These are phyloP conservation scores for Stylonectria norvegica DNA, from an alignment of 2,329 filamentous ascomycete genomes.

Conservation along the genomic window DNA sequence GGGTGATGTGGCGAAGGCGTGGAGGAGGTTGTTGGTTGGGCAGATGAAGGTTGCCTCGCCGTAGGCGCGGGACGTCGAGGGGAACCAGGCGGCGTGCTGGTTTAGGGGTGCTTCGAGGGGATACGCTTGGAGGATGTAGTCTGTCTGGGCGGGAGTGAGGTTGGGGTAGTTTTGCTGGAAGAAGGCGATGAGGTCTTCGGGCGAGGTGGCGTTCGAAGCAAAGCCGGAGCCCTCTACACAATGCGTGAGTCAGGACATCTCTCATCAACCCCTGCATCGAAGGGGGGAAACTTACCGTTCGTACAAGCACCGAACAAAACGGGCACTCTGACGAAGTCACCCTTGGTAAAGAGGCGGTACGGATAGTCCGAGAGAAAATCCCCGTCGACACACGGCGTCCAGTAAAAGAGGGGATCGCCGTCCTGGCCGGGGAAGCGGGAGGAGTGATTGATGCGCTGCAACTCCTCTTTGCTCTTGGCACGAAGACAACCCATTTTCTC, in stretches of 20 bases:
- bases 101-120: constrained; percentile 35
- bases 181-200: constrained; percentile 37
- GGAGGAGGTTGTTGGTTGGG: constrained; percentile 39
- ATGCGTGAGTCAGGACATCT: constrained; percentile 9
- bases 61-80: constrained; percentile 40
- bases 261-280: background rate
- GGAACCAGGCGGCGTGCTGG: constrained; percentile 42
- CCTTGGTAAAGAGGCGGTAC: constrained; percentile 37
- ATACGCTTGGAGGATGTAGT: constrained; percentile 38
- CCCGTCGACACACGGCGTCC: constrained; percentile 49
- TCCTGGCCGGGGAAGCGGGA: constrained; percentile 38
- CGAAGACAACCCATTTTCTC: constrained; percentile 43
- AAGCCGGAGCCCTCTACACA: constrained; percentile 45
- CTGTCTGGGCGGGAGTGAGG: constrained; percentile 35
- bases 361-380: constrained; percentile 42
- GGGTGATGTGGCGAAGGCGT: constrained; percentile 23
- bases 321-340: constrained; percentile 43
- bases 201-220: constrained; percentile 35
- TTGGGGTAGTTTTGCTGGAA: constrained; percentile 46
- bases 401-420: constrained; percentile 44
- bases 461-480: constrained; percentile 24
- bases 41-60: constrained; percentile 47
- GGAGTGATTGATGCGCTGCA: constrained; percentile 42
- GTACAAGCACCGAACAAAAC: constrained; percentile 43
- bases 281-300: constrained; percentile 34